Base-by-base conservation (phyloP, 2,329 filamentous ascomycete genomes). In the Chaetomiaceae sp. region DNA sequence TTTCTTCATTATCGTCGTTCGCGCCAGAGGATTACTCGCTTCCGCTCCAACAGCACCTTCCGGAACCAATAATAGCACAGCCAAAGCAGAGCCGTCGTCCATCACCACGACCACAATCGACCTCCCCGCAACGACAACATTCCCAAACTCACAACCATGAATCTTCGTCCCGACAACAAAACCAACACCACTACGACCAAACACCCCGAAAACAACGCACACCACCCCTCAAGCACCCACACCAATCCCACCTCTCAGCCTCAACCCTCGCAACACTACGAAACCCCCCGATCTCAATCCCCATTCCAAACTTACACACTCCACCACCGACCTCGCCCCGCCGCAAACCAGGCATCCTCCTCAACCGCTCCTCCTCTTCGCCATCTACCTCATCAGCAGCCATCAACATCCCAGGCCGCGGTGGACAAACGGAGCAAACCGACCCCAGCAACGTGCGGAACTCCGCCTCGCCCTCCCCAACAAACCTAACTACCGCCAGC, bases 1-100 rank as follows among this genome's bases (percentile, higher is more conserved):
- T 57, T 29, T 57, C 55, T 3, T 52, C 55, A 3, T 51, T 57
- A 7, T 57, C 55, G 2, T 57, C 55, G 2, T 57, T 57, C 23
- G 42, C 48, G 0, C 55, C 55, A 8, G 55, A 57, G 12, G 55
- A 57, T 4, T 52, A 34, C 25, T 54, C 55, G 4, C 33, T 52
- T 15, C 45, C 48, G 3, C 15, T 46, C 0, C 44, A 31, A n/a
- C 50, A 51, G 29, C 37, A 38, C 23, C 31, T 37, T 7, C 23
- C 34, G 23, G 19, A 38, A 14, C 25, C 34, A 19, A 19, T n/a
- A n/a, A n/a, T n/a, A n/a, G n/a, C n/a, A n/a, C n/a, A 39, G 6
- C 34, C 23, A 38, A 11, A 23, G 23, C 39, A 17, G 5, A n/a
- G 22, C 5, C 33, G 17, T 5, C 11, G 5, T 22, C 19, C 15